Evolutionary conservation across 2,329 filamentous ascomycete genomes (phyloP).

Genomic region (Ambrosiella cleistominuta): DNA sequence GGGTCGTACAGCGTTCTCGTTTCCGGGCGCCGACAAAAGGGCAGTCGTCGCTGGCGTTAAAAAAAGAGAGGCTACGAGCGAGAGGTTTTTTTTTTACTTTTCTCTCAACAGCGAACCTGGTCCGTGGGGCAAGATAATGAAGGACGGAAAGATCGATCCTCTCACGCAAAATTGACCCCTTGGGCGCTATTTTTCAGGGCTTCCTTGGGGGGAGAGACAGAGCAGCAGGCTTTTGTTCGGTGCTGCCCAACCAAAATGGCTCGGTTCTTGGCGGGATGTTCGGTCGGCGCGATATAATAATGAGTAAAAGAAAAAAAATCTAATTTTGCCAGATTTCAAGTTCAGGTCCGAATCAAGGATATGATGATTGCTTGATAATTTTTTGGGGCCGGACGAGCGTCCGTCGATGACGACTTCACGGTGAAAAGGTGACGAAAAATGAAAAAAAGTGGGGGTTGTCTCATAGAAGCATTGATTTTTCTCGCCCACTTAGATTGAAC

Average conservation of each 20-base stretch:
- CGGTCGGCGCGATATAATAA: background rate
- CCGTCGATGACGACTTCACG: background rate
- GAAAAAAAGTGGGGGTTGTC: no score
- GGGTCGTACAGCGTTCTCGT: background rate
- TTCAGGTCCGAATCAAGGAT: no score
- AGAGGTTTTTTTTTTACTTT: slow-evolving; percentile 1
- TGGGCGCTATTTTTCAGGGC: slow-evolving; percentile 2
- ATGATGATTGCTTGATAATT: background rate
- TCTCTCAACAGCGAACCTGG: background rate
- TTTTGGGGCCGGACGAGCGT: background rate
- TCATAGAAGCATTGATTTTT: no score
- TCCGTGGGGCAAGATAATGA: slow-evolving; percentile 1
- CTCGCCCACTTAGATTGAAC: no score
- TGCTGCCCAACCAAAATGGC: background rate
- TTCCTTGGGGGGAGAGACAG: background rate
- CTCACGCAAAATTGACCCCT: background rate
- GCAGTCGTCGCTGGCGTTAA: background rate
- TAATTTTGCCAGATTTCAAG: no score
- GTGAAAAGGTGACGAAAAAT: no score
- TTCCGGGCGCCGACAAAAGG: no score
- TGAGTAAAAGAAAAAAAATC: background rate
- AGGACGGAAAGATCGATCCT: background rate
- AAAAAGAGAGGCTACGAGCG: background rate
- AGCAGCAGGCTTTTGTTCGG: background rate
- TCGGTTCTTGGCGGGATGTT: background rate